Evolutionary conservation across 1,284 basidiomycete species (phyloP), one percentile per base, ranked within the genome.

Genomic region (Acaromyces ingoldii): DNA sequence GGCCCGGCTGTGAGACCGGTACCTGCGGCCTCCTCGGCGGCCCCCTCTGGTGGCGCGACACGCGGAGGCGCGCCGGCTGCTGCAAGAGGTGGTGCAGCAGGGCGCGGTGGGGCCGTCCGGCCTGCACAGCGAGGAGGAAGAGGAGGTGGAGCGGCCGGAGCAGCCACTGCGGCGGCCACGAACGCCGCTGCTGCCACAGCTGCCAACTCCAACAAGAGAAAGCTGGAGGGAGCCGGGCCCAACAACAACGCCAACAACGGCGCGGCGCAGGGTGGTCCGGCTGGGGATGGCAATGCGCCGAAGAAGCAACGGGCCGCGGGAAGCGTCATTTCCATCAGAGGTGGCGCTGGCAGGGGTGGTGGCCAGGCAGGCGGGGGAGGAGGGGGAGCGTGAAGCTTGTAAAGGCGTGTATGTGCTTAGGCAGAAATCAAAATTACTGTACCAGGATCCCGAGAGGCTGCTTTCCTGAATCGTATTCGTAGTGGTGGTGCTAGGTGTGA

Each of bases 301-400:
- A 45, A 45, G 24, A 28, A 25, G 24, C 42, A 28, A 4, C 30
- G 42, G 34, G 29, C 42, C 10, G 42, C 42, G 13, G 42, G 42
- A 31, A 31, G 25, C 13, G 29, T 31, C 17, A 28, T 45, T 30
- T 19, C 17, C 25, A 45, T 45, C 6, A 28, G 42, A 26, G 42
- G 42, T 45, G 42, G 42, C 17, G 42, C 42, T 15, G 42, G 42
- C n/a, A n/a, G n/a, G n/a, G n/a, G n/a, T n/a, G n/a, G n/a, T n/a
- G n/a, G n/a, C n/a, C n/a, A n/a, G n/a, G n/a, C n/a, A 45, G 24
- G 42, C 13, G 17, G 34, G 17, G n/a, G 42, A 45, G 42, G 42
- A 28, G 42, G 42, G 10, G 3, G 21, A 28, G 28, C 11, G n/a
- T n/a, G n/a, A n/a, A n/a, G n/a, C n/a, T n/a, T n/a, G n/a, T n/a